These are phyloP conservation scores for Casuarina cunninghamiana DNA, from an alignment of 306 rosid species.

Conservation along the genomic window DNA sequence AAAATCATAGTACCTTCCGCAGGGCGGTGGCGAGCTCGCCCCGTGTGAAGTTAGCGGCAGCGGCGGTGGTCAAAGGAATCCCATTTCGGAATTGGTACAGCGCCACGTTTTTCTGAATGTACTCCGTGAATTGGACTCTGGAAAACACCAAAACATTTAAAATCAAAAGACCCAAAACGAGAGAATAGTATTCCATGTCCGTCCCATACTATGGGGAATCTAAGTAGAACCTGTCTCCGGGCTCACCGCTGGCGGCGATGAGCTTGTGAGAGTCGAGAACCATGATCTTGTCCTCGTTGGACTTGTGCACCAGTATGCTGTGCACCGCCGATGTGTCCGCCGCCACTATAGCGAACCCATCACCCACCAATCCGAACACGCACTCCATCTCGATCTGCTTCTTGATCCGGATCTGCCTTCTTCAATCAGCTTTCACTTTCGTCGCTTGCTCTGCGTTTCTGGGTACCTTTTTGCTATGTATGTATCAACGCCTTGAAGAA, in stretches of 20 bases:
- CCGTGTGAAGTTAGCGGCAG: slow-evolving; percentile 80
- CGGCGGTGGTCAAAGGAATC: slow-evolving; percentile 73
- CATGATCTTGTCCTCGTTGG: slow-evolving; percentile 99
- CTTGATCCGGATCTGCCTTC: slow-evolving; percentile 5
- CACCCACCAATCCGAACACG: slow-evolving; percentile 78
- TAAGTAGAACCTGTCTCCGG: slow-evolving; percentile 74
- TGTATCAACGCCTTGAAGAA: no score
- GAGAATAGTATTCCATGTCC: slow-evolving; percentile 6
- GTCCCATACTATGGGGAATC: not conserved
- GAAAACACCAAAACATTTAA: not conserved
- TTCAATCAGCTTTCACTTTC: not conserved
- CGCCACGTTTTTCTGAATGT: slow-evolving; percentile 72
- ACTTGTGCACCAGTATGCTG: slow-evolving; percentile 90
- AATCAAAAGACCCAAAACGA: not conserved
- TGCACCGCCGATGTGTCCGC: slow-evolving; percentile 94
- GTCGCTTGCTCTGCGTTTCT: not conserved
- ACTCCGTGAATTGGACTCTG: slow-evolving; percentile 87
- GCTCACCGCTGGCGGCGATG: slow-evolving; percentile 93
- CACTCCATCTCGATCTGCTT: slow-evolving; percentile 62
- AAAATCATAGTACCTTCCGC: slow-evolving; percentile 53
- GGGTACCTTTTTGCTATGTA: not conserved
- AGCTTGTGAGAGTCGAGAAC: slow-evolving; percentile 95
- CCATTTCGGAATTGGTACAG: slow-evolving; percentile 78
- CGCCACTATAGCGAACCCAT: slow-evolving; percentile 76
- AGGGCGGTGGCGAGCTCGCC: slow-evolving; percentile 83